Percentiles rank a stretch among this genome's conserved stretches.
These are phyloP conservation scores for Candida tammaniensis DNA, from an alignment of 805 yeast species.

Conservation along the genomic window DNA sequence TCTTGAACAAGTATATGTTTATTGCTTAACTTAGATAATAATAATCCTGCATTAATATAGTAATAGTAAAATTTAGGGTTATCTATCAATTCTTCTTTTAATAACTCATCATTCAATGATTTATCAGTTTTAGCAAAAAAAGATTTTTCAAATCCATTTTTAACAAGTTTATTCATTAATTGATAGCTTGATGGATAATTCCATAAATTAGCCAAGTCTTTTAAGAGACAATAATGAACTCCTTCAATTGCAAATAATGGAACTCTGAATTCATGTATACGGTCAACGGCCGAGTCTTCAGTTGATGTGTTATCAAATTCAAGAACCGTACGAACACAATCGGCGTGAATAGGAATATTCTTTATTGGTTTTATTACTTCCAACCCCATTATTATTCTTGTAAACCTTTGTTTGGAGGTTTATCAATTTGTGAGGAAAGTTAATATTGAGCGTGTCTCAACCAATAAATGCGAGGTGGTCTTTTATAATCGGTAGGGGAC, in stretches of 20 bases:
- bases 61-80: conserved; percentile 18
- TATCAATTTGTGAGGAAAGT: too few species aligned
- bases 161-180: conserved; percentile 26
- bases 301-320: too few species aligned
- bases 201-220: conserved; percentile 33
- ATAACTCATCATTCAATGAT: conserved; percentile 22
- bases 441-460: too few species aligned
- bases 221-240: conserved; percentile 23
- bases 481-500: too few species aligned
- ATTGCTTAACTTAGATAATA: conserved; percentile 23
- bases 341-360: not conserved
- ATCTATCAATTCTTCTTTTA: conserved; percentile 17
- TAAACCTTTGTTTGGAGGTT: too few species aligned
- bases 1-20: conserved; percentile 9
- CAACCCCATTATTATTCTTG: too few species aligned
- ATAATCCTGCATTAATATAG: conserved; percentile 25
- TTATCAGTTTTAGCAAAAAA: conserved; percentile 18
- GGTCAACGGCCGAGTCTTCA: too few species aligned
- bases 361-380: not conserved
- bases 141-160: conserved; percentile 14
- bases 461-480: too few species aligned
- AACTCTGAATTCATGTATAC: conserved; percentile 9
- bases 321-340: too few species aligned
- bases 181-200: conserved; percentile 44
- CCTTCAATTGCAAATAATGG: conserved; percentile 17